Evolutionary conservation across 2,329 filamentous ascomycete species (phyloP), one percentile per base, ranked within the genome.

Genomic region (Dothideomycetes sp.): DNA sequence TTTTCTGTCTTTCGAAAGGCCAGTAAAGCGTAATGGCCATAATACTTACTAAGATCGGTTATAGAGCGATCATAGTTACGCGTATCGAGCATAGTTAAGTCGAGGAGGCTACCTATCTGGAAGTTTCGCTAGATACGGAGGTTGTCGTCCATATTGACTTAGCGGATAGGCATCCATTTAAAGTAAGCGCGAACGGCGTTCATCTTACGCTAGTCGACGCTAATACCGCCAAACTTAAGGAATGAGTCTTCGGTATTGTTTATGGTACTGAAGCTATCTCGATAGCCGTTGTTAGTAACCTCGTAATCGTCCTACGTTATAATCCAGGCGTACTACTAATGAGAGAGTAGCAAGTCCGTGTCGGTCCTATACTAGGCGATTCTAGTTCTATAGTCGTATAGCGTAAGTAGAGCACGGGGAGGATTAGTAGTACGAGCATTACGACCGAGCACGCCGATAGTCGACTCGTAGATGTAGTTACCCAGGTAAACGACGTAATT

Each of bases 181-280:
- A 81, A 82, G 51, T 81, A 81, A 3, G 80, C 78, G 22, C 80
- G 68, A 2, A 84, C 80, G 1, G 79, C 80, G 41, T 84, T 82
- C 67, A 82, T 77, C 64, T 84, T 84, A 47, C 80, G 71, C 53
- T 81, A 75, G 49, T 84, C 80, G 12, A 83, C 74, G 25, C 70
- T 74, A 12, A 84, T 68, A 38, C 63, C 62, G 10, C 63, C 63
- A 42, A 74, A 68, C 33, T 70, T 64, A 18, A 75, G 53, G 59
- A 83, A 84, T 0, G 75, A 80, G 6, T 72, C 69, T 52, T 82
- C 78, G 8, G 74, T 81, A 55, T 84, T 84, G 56, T 77, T 79
- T 17, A 80, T 59, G 2, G 66, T 64, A 2, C 70, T 68, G 4
- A 68, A 71, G 1, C 80, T 80, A 49, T 78, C 78, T 15, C 72